These are phyloP conservation scores for Microbotryum intermedium DNA, from an alignment of 1,284 basidiomycete species.

Conservation along the genomic window DNA sequence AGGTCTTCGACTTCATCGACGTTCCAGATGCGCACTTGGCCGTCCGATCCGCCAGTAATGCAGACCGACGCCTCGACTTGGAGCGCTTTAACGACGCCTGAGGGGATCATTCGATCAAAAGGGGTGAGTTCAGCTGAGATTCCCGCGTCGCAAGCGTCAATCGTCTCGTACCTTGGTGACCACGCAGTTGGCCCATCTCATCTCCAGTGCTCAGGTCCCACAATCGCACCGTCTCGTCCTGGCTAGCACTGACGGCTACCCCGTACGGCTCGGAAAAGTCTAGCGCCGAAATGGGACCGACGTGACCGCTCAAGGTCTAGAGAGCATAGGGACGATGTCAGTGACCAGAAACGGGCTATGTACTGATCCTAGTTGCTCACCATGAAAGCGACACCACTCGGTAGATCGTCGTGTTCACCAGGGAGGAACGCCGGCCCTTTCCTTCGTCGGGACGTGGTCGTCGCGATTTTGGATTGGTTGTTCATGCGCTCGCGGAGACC, in stretches of 20 bases:
- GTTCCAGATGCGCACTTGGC: slow-evolving; percentile 79
- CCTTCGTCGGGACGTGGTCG: slow-evolving; percentile 52
- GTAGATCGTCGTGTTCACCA: slow-evolving; percentile 93
- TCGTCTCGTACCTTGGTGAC: slow-evolving; percentile 52
- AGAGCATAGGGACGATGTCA: background rate
- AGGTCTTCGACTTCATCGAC: slow-evolving; percentile 51
- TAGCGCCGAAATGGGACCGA: slow-evolving; percentile 72
- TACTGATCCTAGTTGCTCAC: slow-evolving; percentile 42
- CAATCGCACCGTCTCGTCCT: slow-evolving; percentile 55
- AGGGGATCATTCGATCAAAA: background rate
- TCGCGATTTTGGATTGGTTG: slow-evolving; percentile 34
- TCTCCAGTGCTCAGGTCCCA: slow-evolving; percentile 69
- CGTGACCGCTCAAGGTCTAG: slow-evolving; percentile 72
- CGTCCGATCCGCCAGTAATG: slow-evolving; percentile 81
- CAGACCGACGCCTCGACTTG: slow-evolving; percentile 91
- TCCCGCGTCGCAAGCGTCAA: background rate
- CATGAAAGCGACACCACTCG: slow-evolving; percentile 93
- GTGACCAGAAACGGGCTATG: background rate
- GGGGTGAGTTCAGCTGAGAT: background rate
- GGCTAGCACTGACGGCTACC: slow-evolving; percentile 68
- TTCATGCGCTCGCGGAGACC: slow-evolving; percentile 65
- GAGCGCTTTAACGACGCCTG: slow-evolving; percentile 65
- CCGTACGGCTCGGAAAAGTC: slow-evolving; percentile 98
- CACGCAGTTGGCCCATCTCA: slow-evolving; percentile 68
- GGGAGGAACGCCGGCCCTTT: slow-evolving; percentile 92